phyloP scores from a whole-genome alignment of 768 basidiomycete genomes.

The Amanita rimosa region DNA sequence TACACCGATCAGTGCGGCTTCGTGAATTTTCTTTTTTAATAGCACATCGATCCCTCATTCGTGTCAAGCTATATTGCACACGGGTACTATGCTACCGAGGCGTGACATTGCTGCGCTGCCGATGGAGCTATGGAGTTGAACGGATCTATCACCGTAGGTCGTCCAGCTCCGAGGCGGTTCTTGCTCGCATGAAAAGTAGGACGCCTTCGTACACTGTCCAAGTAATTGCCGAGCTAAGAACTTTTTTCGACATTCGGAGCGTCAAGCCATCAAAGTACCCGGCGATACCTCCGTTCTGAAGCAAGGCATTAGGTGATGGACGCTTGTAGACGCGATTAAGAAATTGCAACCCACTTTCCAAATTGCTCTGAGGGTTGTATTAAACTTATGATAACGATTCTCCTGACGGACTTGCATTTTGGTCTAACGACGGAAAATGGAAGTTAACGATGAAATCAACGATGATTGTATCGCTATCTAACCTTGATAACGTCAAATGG shows the following conservation, averaged over 20 bases:
- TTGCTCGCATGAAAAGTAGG: conserved; percentile 44
- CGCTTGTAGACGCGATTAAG: background rate
- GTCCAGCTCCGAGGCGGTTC: background rate
- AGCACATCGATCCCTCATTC: too few relatives aligned
- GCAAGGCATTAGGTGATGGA: background rate
- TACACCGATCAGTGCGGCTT: too few relatives aligned
- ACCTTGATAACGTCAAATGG: conserved; percentile 96
- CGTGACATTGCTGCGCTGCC: too few relatives aligned
- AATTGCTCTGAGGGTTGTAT: conserved; percentile 52
- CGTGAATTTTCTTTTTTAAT: too few relatives aligned
- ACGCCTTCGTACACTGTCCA: conserved; percentile 88
- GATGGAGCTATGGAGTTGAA: too few relatives aligned
- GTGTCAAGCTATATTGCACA: background rate
- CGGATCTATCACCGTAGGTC: background rate
- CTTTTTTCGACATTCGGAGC: conserved; percentile 76
- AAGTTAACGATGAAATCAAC: background rate
- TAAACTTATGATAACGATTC: conserved; percentile 61
- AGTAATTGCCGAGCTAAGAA: conserved; percentile 79
- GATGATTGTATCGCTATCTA: background rate
- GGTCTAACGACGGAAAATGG: conserved; percentile 39
- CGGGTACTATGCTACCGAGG: background rate
- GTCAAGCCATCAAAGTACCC: conserved; percentile 87
- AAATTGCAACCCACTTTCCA: conserved; percentile 41
- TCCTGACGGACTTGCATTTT: conserved; percentile 86
- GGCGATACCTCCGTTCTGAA: conserved; percentile 62